phyloP scores from a whole-genome alignment of 257 asterid genomes.

The Perilla frutescens region DNA sequence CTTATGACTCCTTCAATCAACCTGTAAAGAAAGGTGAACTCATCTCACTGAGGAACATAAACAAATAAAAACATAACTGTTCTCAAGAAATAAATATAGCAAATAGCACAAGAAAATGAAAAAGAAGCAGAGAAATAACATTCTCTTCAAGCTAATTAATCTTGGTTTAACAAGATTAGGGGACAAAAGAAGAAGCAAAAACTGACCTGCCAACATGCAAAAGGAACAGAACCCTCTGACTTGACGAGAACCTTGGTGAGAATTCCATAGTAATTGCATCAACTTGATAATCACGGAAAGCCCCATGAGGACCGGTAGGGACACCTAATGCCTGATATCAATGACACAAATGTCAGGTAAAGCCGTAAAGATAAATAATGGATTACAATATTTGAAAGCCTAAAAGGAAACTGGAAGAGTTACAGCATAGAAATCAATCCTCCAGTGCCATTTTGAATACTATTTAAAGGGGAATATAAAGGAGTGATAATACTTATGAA shows the following conservation, averaged over 20 bases:
- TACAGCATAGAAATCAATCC: conserved; percentile 8
- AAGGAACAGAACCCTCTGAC: conserved; percentile 61
- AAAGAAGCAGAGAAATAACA: not conserved
- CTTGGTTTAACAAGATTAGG: conserved; percentile 19
- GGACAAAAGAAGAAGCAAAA: conserved; percentile 8
- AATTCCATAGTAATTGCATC: conserved; percentile 92
- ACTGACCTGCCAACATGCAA: conserved; percentile 81
- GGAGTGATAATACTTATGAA: not conserved
- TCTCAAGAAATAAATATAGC: conserved; percentile 19
- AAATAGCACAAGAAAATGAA: conserved; percentile 26
- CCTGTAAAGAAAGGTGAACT: conserved; percentile 54
- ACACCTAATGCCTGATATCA: conserved; percentile 79
- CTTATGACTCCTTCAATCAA: conserved; percentile 88
- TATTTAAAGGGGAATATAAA: not conserved
- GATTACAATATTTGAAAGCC: conserved; percentile 10
- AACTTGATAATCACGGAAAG: conserved; percentile 97
- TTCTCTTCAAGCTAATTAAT: conserved; percentile 3
- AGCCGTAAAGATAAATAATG: conserved; percentile 1
- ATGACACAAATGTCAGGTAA: conserved; percentile 6
- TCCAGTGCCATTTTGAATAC: not conserved
- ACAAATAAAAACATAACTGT: not conserved
- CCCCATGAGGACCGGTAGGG: conserved; percentile 98
- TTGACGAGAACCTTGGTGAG: conserved; percentile 59
- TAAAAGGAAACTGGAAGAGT: conserved; percentile 9
- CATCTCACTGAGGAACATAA: conserved; percentile 29